These are phyloP conservation scores for Boletus pseudopeckii DNA, from an alignment of 768 basidiomycete species.

Conservation along the genomic window DNA sequence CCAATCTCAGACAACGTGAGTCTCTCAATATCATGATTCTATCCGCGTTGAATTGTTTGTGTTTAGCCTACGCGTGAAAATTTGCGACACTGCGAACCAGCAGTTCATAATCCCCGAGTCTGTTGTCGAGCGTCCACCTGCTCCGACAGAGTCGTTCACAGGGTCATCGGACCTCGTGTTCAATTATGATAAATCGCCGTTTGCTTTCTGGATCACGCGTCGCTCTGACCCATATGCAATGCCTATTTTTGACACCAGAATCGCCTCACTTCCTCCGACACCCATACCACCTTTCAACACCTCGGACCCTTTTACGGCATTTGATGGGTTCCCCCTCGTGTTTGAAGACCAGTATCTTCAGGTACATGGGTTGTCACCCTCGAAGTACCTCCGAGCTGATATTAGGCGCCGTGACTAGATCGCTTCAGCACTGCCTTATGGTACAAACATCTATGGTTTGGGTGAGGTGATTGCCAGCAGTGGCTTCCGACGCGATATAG, in stretches of 20 bases:
- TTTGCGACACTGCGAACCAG: slow-evolving; percentile 54
- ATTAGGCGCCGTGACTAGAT: slow-evolving; percentile 37
- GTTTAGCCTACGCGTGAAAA: slow-evolving; percentile 61
- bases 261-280: slow-evolving; percentile 55
- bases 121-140: slow-evolving; percentile 43
- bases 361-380: slow-evolving; percentile 28
- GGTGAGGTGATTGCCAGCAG: slow-evolving; percentile 71
- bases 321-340: slow-evolving; percentile 65
- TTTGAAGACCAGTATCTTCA: slow-evolving; percentile 83
- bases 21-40: background rate
- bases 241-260: slow-evolving; percentile 71
- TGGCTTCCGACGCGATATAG: slow-evolving; percentile 63
- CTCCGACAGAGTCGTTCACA: slow-evolving; percentile 34
- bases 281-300: slow-evolving; percentile 55
- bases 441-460: slow-evolving; percentile 74
- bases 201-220: slow-evolving; percentile 79
- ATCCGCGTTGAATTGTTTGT: background rate
- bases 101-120: slow-evolving; percentile 68
- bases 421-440: slow-evolving; percentile 59
- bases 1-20: slow-evolving; percentile 51
- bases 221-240: slow-evolving; percentile 49
- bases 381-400: background rate
- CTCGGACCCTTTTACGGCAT: slow-evolving; percentile 48
- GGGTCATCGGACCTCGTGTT: slow-evolving; percentile 62
- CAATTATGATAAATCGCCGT: slow-evolving; percentile 61